Conservation (phyloP, 2,329 filamentous ascomycete species). For the Cercospora zeina region DNA sequence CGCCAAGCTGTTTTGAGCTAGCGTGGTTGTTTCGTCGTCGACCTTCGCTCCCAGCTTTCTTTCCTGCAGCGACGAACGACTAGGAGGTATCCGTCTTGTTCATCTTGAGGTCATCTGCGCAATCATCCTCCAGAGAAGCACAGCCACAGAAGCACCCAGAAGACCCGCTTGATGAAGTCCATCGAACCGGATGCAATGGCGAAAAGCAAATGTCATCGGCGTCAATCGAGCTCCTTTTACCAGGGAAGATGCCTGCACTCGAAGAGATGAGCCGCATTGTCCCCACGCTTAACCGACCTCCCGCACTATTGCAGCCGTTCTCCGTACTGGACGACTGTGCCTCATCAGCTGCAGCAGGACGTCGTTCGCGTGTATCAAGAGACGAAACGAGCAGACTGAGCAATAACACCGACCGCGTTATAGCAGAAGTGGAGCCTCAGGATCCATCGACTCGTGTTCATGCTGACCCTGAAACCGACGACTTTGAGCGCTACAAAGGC, state of each 20-base stretch:
- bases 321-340: neutral
- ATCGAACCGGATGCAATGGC: slow-evolving; percentile 6
- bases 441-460: neutral
- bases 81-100: neutral
- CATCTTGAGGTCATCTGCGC: neutral
- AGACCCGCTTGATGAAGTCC: neutral
- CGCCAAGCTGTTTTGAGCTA: neutral
- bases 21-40: neutral
- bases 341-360: neutral
- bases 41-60: neutral
- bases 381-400: neutral
- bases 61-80: neutral
- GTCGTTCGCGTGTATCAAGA: neutral
- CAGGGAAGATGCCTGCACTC: slow-evolving; percentile 11
- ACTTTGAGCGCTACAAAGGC: neutral
- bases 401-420: neutral
- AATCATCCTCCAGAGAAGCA: neutral
- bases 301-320: neutral
- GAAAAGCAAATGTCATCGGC: neutral
- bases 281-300: neutral
- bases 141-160: neutral
- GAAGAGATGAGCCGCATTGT: neutral
- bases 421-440: slow-evolving; percentile 1
- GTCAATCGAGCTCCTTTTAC: neutral
- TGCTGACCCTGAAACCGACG: slow-evolving; percentile 1